phyloP scores from a whole-genome alignment of 2,329 filamentous ascomycete species.

The Hypoxylon sp. region DNA sequence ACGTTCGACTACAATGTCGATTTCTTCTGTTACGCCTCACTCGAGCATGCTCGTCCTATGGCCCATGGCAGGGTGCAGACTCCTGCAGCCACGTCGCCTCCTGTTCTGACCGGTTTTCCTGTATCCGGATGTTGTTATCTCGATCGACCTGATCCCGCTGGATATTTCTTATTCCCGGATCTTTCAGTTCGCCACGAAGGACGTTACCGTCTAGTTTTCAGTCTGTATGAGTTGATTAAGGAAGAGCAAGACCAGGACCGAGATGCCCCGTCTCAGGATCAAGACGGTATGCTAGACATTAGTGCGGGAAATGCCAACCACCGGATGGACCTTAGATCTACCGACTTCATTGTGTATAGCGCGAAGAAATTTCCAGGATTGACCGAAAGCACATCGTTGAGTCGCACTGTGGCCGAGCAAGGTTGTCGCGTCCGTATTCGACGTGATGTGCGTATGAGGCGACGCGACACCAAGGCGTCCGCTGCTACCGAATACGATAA shows the following conservation, averaged over 20 bases:
- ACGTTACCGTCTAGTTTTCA: constrained; percentile 90
- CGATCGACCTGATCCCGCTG: constrained; percentile 83
- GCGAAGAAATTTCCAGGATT: constrained; percentile 99
- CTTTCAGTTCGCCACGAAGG: constrained; percentile 96
- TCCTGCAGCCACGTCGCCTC: constrained; percentile 77
- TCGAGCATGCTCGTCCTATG: constrained; percentile 87
- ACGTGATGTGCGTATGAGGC: constrained; percentile 92
- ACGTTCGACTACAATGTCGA: constrained; percentile 96
- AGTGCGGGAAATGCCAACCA: constrained; percentile 76
- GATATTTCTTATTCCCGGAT: constrained; percentile 98
- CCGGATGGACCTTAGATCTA: constrained; percentile 90
- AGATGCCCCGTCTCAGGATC: constrained; percentile 60
- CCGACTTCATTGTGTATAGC: constrained; percentile 89
- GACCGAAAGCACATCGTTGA: constrained; percentile 88
- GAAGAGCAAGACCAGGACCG: constrained; percentile 83
- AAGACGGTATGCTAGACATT: constrained; percentile 52
- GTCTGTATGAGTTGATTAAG: constrained; percentile 94
- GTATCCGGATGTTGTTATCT: constrained; percentile 97
- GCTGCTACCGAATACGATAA: constrained; percentile 62
- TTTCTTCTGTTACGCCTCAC: constrained; percentile 95
- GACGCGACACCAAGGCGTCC: constrained; percentile 77
- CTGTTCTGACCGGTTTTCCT: constrained; percentile 92
- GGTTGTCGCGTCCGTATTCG: constrained; percentile 96
- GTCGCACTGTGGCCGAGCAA: constrained; percentile 93
- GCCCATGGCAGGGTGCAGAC: constrained; percentile 82